Conservation (phyloP, 2,329 filamentous ascomycete species). For the Drechslerella dactyloides region DNA sequence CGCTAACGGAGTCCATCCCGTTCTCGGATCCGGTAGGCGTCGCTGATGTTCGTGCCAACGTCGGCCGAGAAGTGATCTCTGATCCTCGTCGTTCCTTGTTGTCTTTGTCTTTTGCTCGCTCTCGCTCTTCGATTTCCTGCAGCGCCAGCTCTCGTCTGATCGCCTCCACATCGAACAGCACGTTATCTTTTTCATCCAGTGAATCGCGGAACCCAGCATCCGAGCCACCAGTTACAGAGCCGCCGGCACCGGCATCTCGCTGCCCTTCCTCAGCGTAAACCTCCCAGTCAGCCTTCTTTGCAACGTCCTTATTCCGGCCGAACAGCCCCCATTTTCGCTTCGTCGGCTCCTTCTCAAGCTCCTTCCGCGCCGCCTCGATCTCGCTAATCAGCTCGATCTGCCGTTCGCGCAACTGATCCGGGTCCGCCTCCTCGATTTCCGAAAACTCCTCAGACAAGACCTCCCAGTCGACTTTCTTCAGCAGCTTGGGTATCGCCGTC, state of each 20-base stretch:
- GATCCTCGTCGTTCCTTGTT: conserved; percentile 80
- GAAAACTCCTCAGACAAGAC: conserved; percentile 57
- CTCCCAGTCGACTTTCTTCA: conserved; percentile 67
- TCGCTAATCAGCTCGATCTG: conserved; percentile 42
- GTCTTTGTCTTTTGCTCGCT: conserved; percentile 59
- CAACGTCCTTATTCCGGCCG: conserved; percentile 77
- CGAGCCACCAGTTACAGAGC: conserved; percentile 61
- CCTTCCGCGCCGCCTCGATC: conserved; percentile 48
- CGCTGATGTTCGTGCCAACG: conserved; percentile 48
- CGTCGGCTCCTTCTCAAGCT: conserved; percentile 51
- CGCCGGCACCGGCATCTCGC: conserved; percentile 62
- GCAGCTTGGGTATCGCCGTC: conserved; percentile 69
- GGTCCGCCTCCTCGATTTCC: conserved; percentile 49
- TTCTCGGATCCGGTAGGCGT: conserved; percentile 20
- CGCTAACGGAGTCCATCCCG: conserved; percentile 14
- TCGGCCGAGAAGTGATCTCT: conserved; percentile 65
- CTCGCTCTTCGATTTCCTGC: conserved; percentile 65
- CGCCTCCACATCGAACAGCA: conserved; percentile 94
- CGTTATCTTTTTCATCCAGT: conserved; percentile 59
- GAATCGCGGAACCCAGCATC: conserved; percentile 56
- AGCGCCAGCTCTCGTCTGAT: conserved; percentile 83
- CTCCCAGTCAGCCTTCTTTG: conserved; percentile 57
- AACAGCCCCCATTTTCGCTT: conserved; percentile 62
- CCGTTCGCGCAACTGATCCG: conserved; percentile 59
- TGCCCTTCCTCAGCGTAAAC: conserved; percentile 54